Evolutionary conservation across 2,329 filamentous ascomycete genomes (phyloP), one percentile per base, ranked within the genome.

Genomic region (Colletotrichum tropicale): DNA sequence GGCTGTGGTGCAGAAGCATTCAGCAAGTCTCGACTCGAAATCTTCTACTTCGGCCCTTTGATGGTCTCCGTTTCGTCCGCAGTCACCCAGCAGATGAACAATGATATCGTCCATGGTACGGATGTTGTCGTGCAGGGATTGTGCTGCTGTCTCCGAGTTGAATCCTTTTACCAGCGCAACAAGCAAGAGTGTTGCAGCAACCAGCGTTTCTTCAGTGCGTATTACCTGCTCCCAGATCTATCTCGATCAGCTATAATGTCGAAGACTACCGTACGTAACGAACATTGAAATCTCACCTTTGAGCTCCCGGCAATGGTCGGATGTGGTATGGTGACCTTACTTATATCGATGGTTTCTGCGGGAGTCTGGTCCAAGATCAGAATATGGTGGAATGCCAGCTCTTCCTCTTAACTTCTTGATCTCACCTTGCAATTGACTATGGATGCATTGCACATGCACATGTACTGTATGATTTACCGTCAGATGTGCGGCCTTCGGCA

Each of bases 91-190:
- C 36, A 30, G 62, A 38, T 48, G 36, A 13, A 24, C 18, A 28
- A 66, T 66, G 9, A 66, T 4, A 10, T 28, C 34, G n/a, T 66
- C 4, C 13, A 66, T n/a, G 24, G 16, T 15, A 8, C 24, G 34
- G 26, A 66, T 52, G 3, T 66, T 52, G 8, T 28, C 24, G 5
- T 26, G 16, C 6, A 66, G 32, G 24, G 36, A 52, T 10, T 26
- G 36, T 48, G 43, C 26, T 3, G 36, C 62, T 13, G 62, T 28
- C 36, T 43, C 24, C 4, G 62, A 66, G 24, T 26, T 43, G 62
- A 66, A 48, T 21, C 36, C 62, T 32, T 48, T 30, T 8, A 66
- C 36, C 36, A 66, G 21, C 18, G 62, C 62, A n/a, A 52, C 62
- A 7, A 66, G 36, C 15, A 66, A 38, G 2, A 66, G 36, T 7